These are phyloP conservation scores for Cryptosporidium xiaoi DNA, from an alignment of 169 alveolate species.

Conservation along the genomic window DNA sequence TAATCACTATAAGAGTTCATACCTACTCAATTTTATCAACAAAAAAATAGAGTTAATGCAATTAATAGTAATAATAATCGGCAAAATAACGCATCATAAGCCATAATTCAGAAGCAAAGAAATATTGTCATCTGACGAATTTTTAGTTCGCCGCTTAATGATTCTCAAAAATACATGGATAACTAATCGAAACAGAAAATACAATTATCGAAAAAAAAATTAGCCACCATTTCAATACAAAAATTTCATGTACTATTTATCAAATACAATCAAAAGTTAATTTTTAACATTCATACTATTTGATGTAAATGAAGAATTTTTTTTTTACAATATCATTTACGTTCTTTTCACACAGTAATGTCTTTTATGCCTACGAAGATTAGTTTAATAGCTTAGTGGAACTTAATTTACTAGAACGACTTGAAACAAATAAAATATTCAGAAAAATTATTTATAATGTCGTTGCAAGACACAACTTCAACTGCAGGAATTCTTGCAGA, in stretches of 20 bases:
- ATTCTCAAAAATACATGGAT: no score
- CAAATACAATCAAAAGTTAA: no score
- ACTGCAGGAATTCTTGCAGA: conserved; percentile 75
- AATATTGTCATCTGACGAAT: not conserved
- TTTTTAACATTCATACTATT: no score
- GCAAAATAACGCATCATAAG: no score
- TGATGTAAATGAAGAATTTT: not conserved
- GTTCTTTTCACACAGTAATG: conserved; percentile 56
- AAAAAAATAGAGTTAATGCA: not conserved
- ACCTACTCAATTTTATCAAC: not conserved
- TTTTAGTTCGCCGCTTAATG: no score
- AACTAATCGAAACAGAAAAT: no score
- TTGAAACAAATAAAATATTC: not conserved
- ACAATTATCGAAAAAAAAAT: no score
- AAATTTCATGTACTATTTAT: no score
- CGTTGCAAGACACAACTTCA: conserved; percentile 71
- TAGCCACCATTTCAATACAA: no score
- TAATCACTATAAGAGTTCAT: not conserved
- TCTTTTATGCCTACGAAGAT: not conserved
- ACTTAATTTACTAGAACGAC: not conserved
- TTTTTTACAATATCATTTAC: not conserved
- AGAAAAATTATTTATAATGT: conserved; percentile 6
- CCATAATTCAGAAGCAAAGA: not conserved
- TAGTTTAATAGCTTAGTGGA: not conserved
- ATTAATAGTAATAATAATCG: not conserved